Conservation (phyloP, 148 eudicot species). For the Suaeda aralocaspica region DNA sequence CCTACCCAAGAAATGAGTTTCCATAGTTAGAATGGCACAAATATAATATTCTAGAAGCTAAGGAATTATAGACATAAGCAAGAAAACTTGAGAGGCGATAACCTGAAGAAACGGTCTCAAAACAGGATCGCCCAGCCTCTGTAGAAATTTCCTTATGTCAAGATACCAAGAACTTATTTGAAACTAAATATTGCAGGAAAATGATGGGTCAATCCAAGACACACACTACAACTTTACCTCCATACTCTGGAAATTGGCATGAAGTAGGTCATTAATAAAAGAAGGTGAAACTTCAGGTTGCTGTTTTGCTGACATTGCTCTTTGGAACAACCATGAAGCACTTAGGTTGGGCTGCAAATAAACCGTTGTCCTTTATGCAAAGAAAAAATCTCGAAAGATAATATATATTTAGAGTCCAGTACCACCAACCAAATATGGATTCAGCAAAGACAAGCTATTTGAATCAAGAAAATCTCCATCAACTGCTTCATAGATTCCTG, state of each 20-base stretch:
- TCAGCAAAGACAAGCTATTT: constrained; percentile 65
- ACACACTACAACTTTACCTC: constrained; percentile 41
- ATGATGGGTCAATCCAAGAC: not conserved
- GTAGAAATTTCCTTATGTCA: constrained; percentile 20
- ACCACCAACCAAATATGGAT: constrained; percentile 82
- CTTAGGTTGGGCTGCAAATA: constrained; percentile 81
- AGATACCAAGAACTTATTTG: constrained; percentile 1
- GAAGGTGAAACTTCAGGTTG: constrained; percentile 64
- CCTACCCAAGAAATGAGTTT: constrained; percentile 39
- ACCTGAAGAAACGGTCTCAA: constrained; percentile 99
- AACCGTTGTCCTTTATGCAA: not conserved
- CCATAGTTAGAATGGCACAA: not conserved
- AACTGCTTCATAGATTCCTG: constrained; percentile 82
- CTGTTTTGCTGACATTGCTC: constrained; percentile 95
- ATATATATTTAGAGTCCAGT: not conserved
- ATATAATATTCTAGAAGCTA: not conserved
- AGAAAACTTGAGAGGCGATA: constrained; percentile 10
- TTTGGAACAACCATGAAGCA: constrained; percentile 96
- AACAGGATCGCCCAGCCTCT: constrained; percentile 96
- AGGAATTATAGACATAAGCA: not conserved
- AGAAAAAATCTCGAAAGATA: not conserved
- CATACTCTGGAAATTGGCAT: constrained; percentile 80
- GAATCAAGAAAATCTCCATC: constrained; percentile 52
- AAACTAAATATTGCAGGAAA: not conserved
- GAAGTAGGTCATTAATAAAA: constrained; percentile 82